These are phyloP conservation scores for Berkeleyomyces rouxiae DNA, from an alignment of 2,329 filamentous ascomycete genomes.

Conservation along the genomic window DNA sequence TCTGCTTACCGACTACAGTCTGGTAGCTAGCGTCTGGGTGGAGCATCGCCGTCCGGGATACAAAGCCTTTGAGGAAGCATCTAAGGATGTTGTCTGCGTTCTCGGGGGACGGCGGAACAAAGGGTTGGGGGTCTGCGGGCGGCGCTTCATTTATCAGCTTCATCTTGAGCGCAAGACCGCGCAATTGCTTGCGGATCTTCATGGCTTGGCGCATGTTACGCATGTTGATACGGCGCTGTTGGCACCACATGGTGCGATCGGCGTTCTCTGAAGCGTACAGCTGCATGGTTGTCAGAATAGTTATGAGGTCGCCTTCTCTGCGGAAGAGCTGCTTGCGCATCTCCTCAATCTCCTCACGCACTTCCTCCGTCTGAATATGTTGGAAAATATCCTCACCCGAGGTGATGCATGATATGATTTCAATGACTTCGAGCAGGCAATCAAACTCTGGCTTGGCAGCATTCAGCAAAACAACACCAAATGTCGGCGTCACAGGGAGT, in stretches of 20 bases:
- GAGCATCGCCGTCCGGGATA: constrained; percentile 41
- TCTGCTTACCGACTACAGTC: constrained; percentile 41
- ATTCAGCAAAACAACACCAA: constrained; percentile 69
- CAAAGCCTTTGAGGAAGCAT: constrained; percentile 47
- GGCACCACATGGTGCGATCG: constrained; percentile 41
- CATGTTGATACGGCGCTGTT: constrained; percentile 36
- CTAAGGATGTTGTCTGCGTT: constrained; percentile 37
- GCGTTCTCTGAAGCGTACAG: constrained; percentile 40
- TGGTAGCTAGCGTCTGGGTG: constrained; percentile 44
- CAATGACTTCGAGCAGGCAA: constrained; percentile 68
- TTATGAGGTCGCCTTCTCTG: constrained; percentile 48
- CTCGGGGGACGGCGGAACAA: constrained; percentile 37
- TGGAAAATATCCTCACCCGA: constrained; percentile 47
- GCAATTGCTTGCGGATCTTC: constrained; percentile 45
- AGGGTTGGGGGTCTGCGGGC: constrained; percentile 35
- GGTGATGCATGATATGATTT: constrained; percentile 55
- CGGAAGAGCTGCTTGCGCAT: constrained; percentile 40
- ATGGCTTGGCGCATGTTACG: constrained; percentile 47
- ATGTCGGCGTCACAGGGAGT: constrained; percentile 65
- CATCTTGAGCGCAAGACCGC: constrained; percentile 36
- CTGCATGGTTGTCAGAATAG: constrained; percentile 46
- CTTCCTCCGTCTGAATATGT: constrained; percentile 41
- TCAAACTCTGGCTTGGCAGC: constrained; percentile 53
- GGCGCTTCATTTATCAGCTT: constrained; percentile 31
- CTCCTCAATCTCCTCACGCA: constrained; percentile 35